These are phyloP conservation scores for Xylaria sp. DNA, from an alignment of 2,329 filamentous ascomycete genomes.

Conservation along the genomic window DNA sequence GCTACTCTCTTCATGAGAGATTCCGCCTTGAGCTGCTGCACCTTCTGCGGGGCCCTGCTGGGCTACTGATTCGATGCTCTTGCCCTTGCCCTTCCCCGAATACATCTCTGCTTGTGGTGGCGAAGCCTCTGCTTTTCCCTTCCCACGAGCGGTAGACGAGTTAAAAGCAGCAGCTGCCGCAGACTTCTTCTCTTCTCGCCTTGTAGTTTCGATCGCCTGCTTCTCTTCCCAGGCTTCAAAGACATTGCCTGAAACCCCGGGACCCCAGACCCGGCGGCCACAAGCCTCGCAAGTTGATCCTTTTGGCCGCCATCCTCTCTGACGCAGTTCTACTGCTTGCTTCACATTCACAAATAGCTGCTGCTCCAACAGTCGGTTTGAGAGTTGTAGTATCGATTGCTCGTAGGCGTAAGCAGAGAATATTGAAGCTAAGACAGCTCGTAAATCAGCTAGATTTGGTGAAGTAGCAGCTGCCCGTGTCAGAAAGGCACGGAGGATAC, in stretches of 20 bases:
- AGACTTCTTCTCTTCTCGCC: conserved; percentile 58
- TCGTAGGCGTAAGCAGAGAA: conserved; percentile 97
- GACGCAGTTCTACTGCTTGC: conserved; percentile 77
- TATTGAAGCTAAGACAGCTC: conserved; percentile 85
- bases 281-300: conserved; percentile 91
- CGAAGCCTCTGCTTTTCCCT: conserved; percentile 48
- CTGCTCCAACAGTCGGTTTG: conserved; percentile 86
- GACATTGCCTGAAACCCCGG: conserved; percentile 79
- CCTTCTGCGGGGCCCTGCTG: conserved; percentile 26
- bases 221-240: conserved; percentile 85
- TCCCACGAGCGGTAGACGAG: conserved; percentile 45
- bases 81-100: conserved; percentile 62
- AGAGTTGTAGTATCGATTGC: conserved; percentile 85
- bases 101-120: conserved; percentile 43
- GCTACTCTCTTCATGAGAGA: conserved; percentile 46
- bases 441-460: conserved; percentile 86
- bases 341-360: conserved; percentile 88
- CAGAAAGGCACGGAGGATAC: conserved; percentile 88
- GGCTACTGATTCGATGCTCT: conserved; percentile 56
- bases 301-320: conserved; percentile 88
- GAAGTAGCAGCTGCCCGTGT: conserved; percentile 82
- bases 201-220: conserved; percentile 60
- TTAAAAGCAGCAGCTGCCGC: conserved; percentile 43
- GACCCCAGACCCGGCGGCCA: conserved; percentile 85
- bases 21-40: conserved; percentile 24